These are phyloP conservation scores for Fusarium tuaranense DNA, from an alignment of 2,329 filamentous ascomycete genomes.

Conservation along the genomic window DNA sequence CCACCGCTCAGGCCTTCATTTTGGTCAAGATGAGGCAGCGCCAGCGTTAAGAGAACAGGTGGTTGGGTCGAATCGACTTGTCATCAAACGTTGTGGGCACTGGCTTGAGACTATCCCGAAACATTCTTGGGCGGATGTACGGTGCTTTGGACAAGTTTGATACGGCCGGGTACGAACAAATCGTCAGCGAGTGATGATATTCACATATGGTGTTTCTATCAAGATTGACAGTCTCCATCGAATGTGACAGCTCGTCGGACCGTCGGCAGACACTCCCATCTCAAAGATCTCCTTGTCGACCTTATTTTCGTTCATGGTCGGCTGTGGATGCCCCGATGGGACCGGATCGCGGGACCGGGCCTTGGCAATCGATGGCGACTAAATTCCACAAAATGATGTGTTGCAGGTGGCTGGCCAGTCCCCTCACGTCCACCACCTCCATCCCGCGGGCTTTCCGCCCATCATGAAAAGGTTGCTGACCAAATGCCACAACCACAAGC, in stretches of 20 bases:
- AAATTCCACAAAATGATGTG: constrained; percentile 37
- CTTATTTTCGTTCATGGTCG: constrained; percentile 7
- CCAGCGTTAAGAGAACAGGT: neutral
- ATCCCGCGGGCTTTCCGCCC: neutral
- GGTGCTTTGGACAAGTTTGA: neutral
- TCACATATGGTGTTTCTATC: neutral
- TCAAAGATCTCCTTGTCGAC: constrained; percentile 17
- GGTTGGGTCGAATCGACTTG: neutral
- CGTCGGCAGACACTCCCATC: constrained; percentile 15
- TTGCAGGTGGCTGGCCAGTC: constrained; percentile 23
- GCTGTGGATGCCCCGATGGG: constrained; percentile 24
- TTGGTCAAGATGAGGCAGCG: neutral
- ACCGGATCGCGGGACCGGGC: constrained; percentile 22
- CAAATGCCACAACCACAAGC: neutral
- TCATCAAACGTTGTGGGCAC: neutral
- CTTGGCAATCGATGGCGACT: constrained; percentile 42
- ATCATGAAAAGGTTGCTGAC: constrained; percentile 8
- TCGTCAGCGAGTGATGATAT: neutral
- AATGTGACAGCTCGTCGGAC: constrained; percentile 18
- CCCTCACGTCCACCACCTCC: neutral
- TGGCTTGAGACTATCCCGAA: neutral
- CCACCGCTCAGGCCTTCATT: neutral
- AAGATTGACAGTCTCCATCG: neutral
- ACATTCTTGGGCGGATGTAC: neutral
- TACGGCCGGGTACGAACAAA: neutral